These are phyloP conservation scores for Alternaria burnsii DNA, from an alignment of 2,329 filamentous ascomycete species.

Conservation along the genomic window DNA sequence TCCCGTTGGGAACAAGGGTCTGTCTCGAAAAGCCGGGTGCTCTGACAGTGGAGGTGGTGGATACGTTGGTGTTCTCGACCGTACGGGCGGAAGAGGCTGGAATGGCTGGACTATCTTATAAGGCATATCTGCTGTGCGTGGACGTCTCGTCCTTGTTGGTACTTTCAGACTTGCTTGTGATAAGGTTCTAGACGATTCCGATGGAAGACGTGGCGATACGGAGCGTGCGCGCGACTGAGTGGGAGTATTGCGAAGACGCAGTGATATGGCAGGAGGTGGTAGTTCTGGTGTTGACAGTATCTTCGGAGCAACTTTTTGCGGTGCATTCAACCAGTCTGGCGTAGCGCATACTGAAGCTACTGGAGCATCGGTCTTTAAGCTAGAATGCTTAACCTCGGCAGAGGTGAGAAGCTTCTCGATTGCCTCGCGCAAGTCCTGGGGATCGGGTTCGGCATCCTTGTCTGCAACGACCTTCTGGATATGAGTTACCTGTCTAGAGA, in stretches of 20 bases:
- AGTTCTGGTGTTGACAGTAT: conserved; percentile 30
- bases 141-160: conserved; percentile 3
- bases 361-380: conserved; percentile 2
- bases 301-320: conserved; percentile 20
- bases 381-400: conserved; percentile 15
- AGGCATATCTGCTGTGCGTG: not conserved
- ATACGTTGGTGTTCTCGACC: conserved; percentile 18
- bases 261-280: conserved; percentile 35
- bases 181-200: not conserved
- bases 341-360: not conserved
- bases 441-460: conserved; percentile 30
- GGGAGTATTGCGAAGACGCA: conserved; percentile 2
- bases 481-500: conserved; percentile 29
- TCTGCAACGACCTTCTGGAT: conserved; percentile 41
- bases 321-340: conserved; percentile 23
- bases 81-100: conserved; percentile 23
- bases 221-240: conserved; percentile 26
- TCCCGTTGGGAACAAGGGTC: not conserved
- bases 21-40: conserved; percentile 11
- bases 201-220: conserved; percentile 19
- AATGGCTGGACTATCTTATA: conserved; percentile 6
- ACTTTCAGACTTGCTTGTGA: conserved; percentile 11
- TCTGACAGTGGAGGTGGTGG: conserved; percentile 8
- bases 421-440: conserved; percentile 26
- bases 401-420: conserved; percentile 11